A percentile compares a stretch with the other conserved stretches of the same genome.
Evolutionary conservation across 2,329 filamentous ascomycete species (phyloP).

Genomic region (Ascocoryne sarcoides): DNA sequence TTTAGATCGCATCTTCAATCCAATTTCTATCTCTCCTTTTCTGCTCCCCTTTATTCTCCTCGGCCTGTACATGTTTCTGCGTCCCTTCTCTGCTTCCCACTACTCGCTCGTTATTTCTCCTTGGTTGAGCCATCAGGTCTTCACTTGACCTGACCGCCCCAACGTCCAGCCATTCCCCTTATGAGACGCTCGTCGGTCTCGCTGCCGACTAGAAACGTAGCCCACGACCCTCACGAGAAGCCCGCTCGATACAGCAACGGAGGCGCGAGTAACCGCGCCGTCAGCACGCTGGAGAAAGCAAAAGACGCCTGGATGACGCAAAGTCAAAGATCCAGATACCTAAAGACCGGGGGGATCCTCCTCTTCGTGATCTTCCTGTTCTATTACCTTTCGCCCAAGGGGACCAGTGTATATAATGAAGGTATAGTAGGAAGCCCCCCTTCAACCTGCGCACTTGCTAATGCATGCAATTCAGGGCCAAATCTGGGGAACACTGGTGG

Average conservation of each 20-base stretch:
- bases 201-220: conserved; percentile 50
- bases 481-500: conserved; percentile 31
- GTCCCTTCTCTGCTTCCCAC: conserved; percentile 1
- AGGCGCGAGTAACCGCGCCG: conserved; percentile 32
- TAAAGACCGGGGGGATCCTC: conserved; percentile 56
- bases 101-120: not conserved
- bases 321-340: conserved; percentile 55
- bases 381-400: conserved; percentile 53
- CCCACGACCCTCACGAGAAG: conserved; percentile 57
- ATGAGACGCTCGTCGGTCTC: conserved; percentile 61
- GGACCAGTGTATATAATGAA: conserved; percentile 29
- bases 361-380: conserved; percentile 52
- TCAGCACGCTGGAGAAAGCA: conserved; percentile 44
- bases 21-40: conserved; percentile 4
- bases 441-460: not conserved
- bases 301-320: conserved; percentile 53
- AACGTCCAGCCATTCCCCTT: conserved; percentile 15
- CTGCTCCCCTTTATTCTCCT: conserved; percentile 4
- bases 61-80: not conserved
- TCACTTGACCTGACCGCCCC: conserved; percentile 1
- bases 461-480: conserved; percentile 9
- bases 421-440: conserved; percentile 11
- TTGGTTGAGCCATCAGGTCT: conserved; percentile 6
- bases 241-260: conserved; percentile 47
- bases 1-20: too few species aligned